These are phyloP conservation scores for Trichoderma citrinoviride DNA, from an alignment of 2,329 filamentous ascomycete genomes.

Conservation along the genomic window DNA sequence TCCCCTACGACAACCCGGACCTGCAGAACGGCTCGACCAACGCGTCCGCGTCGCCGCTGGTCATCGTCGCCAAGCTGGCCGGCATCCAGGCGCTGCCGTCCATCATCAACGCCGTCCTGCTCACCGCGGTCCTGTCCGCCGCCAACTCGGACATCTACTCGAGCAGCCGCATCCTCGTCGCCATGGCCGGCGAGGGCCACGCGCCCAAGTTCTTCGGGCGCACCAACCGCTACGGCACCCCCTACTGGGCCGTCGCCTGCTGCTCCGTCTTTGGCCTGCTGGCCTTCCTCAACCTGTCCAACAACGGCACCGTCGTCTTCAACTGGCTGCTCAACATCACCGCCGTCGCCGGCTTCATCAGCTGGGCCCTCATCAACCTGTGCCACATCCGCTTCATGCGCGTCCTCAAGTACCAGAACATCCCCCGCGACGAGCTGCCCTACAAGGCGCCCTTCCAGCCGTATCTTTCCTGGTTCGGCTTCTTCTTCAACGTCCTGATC, in stretches of 20 bases:
- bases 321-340: slow-evolving; percentile 72
- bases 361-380: slow-evolving; percentile 64
- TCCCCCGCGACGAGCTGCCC: slow-evolving; percentile 56
- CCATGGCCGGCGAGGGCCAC: slow-evolving; percentile 61
- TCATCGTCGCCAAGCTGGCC: slow-evolving; percentile 58
- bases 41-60: slow-evolving; percentile 64
- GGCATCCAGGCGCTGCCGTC: slow-evolving; percentile 62
- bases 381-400: slow-evolving; percentile 66
- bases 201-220: slow-evolving; percentile 58
- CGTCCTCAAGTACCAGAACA: slow-evolving; percentile 54
- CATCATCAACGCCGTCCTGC: slow-evolving; percentile 74
- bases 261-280: slow-evolving; percentile 59
- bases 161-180: slow-evolving; percentile 65
- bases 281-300: slow-evolving; percentile 64
- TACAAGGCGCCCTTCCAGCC: slow-evolving; percentile 63
- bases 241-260: slow-evolving; percentile 57
- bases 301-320: slow-evolving; percentile 60
- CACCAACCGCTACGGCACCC: slow-evolving; percentile 62
- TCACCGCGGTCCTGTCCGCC: slow-evolving; percentile 75
- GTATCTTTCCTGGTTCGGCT: slow-evolving; percentile 62
- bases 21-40: slow-evolving; percentile 53
- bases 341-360: slow-evolving; percentile 66
- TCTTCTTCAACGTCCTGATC: slow-evolving; percentile 63
- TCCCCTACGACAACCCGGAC: slow-evolving; percentile 58
- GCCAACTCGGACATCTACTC: slow-evolving; percentile 77